phyloP scores from a whole-genome alignment of 2,329 filamentous ascomycete species.

The Exophiala sp. region DNA sequence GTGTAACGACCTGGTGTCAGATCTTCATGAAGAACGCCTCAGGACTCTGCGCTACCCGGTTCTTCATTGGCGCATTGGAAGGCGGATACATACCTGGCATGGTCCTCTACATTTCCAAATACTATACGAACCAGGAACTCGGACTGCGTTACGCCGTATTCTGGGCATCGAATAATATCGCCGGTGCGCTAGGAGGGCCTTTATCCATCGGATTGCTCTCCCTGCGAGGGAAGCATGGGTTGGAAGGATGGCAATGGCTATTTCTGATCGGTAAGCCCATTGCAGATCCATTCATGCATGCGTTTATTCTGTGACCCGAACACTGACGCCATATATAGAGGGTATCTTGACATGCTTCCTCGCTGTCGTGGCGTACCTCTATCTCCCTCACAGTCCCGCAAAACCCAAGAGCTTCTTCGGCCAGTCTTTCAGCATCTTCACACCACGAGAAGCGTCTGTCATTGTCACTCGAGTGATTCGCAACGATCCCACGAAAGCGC shows the following conservation, averaged over 20 bases:
- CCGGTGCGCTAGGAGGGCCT: conserved; percentile 44
- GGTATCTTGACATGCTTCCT: conserved; percentile 17
- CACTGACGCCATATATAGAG: conserved; percentile 26
- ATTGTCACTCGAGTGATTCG: conserved; percentile 38
- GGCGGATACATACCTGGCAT: conserved; percentile 43
- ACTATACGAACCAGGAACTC: conserved; percentile 35
- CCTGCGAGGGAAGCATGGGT: conserved; percentile 30
- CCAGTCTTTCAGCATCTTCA: conserved; percentile 32
- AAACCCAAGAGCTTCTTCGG: conserved; percentile 28
- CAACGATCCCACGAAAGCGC: conserved; percentile 38
- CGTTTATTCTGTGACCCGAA: too few relatives aligned
- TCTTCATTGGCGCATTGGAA: conserved; percentile 47
- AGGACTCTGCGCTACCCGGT: conserved; percentile 40
- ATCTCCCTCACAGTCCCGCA: conserved; percentile 28
- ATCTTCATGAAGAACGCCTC: conserved; percentile 45
- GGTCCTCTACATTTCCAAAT: conserved; percentile 36
- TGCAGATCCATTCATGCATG: conserved; percentile 36
- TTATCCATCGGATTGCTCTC: conserved; percentile 40
- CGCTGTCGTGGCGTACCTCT: conserved; percentile 19
- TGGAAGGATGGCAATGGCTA: conserved; percentile 28
- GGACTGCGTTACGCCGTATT: conserved; percentile 36
- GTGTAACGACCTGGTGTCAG: conserved; percentile 48
- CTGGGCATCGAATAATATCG: conserved; percentile 40
- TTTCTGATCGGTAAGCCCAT: conserved; percentile 35
- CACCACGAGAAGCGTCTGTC: conserved; percentile 39